phyloP scores from a whole-genome alignment of 192 early-diverging fungal species.

The Linderina pennispora region DNA sequence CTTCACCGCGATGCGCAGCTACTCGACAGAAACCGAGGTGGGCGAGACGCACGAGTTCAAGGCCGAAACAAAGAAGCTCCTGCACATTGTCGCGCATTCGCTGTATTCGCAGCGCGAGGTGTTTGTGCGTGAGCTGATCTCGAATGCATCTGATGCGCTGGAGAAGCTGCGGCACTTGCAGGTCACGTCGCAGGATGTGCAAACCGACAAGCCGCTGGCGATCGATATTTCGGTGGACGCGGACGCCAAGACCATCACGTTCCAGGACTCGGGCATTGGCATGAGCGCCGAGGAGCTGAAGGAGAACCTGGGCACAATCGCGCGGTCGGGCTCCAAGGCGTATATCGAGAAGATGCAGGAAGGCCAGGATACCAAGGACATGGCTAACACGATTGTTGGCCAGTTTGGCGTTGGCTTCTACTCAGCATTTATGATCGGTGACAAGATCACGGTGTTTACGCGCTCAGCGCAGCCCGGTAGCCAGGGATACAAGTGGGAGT shows the following conservation, averaged over 20 bases:
- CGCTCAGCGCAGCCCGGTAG: slow-evolving; percentile 77
- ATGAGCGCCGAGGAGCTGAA: slow-evolving; percentile 89
- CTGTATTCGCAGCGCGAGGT: slow-evolving; percentile 95
- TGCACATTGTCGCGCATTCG: slow-evolving; percentile 93
- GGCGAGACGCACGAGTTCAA: slow-evolving; percentile 66
- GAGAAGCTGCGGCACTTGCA: slow-evolving; percentile 88
- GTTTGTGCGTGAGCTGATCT: slow-evolving; percentile 95
- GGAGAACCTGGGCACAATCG: slow-evolving; percentile 94
- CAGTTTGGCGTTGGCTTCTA: slow-evolving; percentile 99
- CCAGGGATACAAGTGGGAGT: slow-evolving; percentile 93
- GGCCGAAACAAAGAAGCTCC: slow-evolving; percentile 85
- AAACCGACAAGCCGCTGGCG: slow-evolving; percentile 70
- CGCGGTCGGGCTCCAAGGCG: slow-evolving; percentile 90
- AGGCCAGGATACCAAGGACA: slow-evolving; percentile 40
- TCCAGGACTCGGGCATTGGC: slow-evolving; percentile 91
- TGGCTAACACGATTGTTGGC: slow-evolving; percentile 78
- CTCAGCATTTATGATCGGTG: slow-evolving; percentile 93
- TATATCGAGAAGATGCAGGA: slow-evolving; percentile 67
- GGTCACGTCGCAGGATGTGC: slow-evolving; percentile 73
- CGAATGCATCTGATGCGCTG: slow-evolving; percentile 93
- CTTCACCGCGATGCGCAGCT: too few species aligned
- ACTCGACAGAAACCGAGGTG: slow-evolving; percentile 17
- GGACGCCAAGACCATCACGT: slow-evolving; percentile 67
- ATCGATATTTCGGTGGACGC: slow-evolving; percentile 77
- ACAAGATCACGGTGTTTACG: slow-evolving; percentile 86